Base-by-base conservation (phyloP, 108 stramenopile species). In the Mayamaea pseudoterrestris region DNA sequence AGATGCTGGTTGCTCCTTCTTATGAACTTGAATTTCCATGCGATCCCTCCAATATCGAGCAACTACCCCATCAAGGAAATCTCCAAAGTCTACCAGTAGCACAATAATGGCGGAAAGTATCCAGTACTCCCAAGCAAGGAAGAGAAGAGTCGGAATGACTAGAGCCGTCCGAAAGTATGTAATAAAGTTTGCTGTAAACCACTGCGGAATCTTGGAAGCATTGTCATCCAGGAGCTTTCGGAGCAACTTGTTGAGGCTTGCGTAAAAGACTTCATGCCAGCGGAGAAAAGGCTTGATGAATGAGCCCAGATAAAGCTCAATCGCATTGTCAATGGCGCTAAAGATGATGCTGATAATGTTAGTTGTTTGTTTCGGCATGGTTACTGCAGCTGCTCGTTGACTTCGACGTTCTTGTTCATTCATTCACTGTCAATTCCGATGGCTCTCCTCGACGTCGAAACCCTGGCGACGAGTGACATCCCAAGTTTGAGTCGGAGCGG, bases 51-150 rank as follows among this genome's bases (percentile, higher is more conserved):
- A 76, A 35, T 40, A 76, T n/a, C 63, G 41, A 2, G 67, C 75
- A 21, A 72, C 61, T 17, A 76, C 70, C 4, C 68, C 70, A 45
- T 69, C 67, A 24, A 76, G 46, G 40, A 69, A 71, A 35, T 72
- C 75, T n/a, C 67, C 70, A 40, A 76, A 76, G 34, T 72, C 70
- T 2, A 72, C 70, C 24, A 68, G n/a, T n/a, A 76, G 6, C 21
- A 76, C 66, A 12, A 71, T 39, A 25, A 71, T 14, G 35, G 63
- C 37, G 8, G 66, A 62, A 11, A 68, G 14, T 2, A 74, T 0
- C 5, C 28, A 28, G 20, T 57, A 31, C 2, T 52, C 66, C 55
- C 63, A 61, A 5, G 52, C 35, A n/a, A 71, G 34, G 5, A 76
- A 31, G 13, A 67, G 24, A 7, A 76, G 0, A 11, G 58, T 53